Evolutionary conservation across 129 eudicot genomes (phyloP).

Genomic region (Silybum marianum): DNA sequence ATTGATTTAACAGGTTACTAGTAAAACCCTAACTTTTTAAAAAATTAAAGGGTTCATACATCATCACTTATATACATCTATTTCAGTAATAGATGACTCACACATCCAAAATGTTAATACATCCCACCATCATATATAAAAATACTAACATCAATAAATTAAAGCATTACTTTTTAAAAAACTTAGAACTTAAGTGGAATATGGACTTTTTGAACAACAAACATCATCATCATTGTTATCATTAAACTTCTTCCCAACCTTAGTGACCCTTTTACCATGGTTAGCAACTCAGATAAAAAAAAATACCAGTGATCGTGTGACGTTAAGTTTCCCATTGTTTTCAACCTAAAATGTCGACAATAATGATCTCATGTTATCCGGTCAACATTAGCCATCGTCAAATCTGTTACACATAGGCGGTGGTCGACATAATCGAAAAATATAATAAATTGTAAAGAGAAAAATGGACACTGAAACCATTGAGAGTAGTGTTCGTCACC

Average conservation of each 20-base stretch:
- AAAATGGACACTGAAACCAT: conserved; percentile 1
- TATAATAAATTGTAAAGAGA: neutral
- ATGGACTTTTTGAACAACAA: neutral
- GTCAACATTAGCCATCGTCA: neutral
- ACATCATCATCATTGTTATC: neutral
- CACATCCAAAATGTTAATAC: neutral
- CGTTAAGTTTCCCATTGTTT: neutral
- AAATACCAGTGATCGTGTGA: neutral
- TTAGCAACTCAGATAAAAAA: no score
- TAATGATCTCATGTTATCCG: neutral
- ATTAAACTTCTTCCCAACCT: neutral
- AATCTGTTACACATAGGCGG: neutral
- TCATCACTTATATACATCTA: neutral
- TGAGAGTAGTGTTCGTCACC: conserved; percentile 22
- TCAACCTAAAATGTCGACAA: conserved; percentile 1
- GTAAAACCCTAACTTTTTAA: no score
- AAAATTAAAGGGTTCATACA: no score
- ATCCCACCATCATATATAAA: neutral
- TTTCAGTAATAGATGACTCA: neutral
- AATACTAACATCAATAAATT: neutral
- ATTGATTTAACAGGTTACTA: no score
- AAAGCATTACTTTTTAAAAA: no score
- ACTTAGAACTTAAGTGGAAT: neutral
- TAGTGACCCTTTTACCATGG: no score
- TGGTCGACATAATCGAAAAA: neutral